Conservation (phyloP, 1,284 basidiomycete species). For the Flammula alnicola region DNA sequence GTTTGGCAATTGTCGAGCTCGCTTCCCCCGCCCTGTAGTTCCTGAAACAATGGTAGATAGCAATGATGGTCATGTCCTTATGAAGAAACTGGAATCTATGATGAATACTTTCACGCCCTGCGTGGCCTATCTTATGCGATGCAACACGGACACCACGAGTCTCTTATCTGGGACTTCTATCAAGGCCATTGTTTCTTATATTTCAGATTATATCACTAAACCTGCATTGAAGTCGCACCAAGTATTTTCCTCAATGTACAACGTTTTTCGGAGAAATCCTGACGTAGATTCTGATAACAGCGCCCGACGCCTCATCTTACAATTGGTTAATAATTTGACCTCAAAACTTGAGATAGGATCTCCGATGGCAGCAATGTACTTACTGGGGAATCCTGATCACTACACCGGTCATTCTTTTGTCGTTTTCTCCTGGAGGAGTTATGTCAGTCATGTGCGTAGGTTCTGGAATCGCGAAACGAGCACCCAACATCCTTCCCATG, state of each 20-base stretch:
- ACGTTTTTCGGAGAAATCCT: slow-evolving; percentile 23
- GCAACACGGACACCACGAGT: slow-evolving; percentile 1
- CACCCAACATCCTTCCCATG: too few relatives aligned
- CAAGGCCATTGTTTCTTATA: slow-evolving; percentile 35
- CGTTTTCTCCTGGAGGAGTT: slow-evolving; percentile 32
- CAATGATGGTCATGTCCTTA: slow-evolving; percentile 17
- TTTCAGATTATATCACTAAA: slow-evolving; percentile 39
- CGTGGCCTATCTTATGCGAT: slow-evolving; percentile 1
- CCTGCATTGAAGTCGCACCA: slow-evolving; percentile 34
- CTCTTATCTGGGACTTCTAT: slow-evolving; percentile 30
- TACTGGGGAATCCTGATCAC: slow-evolving; percentile 35
- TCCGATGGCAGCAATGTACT: slow-evolving; percentile 33
- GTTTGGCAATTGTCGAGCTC: slow-evolving; percentile 22
- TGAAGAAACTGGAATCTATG: slow-evolving; percentile 23
- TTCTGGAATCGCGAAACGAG: background rate
- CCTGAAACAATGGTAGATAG: slow-evolving; percentile 16
- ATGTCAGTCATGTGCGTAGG: slow-evolving; percentile 21
- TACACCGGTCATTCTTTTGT: slow-evolving; percentile 34
- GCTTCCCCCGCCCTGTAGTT: slow-evolving; percentile 28
- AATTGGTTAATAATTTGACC: slow-evolving; percentile 35
- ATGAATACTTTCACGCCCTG: slow-evolving; percentile 19
- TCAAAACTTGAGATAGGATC: slow-evolving; percentile 34
- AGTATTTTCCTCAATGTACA: slow-evolving; percentile 33
- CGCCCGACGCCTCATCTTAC: slow-evolving; percentile 26
- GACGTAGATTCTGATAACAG: background rate